Base-by-base conservation (phyloP, 169 alveolate species). In the Plasmodium coatneyi region DNA sequence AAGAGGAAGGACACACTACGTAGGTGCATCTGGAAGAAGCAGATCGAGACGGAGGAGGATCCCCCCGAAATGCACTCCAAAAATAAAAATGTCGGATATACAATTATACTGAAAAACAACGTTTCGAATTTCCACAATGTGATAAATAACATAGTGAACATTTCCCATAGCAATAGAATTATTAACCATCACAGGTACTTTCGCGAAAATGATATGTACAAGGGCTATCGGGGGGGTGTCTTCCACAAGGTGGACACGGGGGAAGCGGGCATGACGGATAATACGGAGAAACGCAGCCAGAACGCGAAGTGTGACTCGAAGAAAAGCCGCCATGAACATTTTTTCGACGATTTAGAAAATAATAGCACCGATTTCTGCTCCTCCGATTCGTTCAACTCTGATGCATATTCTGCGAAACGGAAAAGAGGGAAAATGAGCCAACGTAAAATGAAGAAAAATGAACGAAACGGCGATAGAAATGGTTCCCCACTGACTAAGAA, bases 91-190 rank as follows among this genome's bases (percentile, higher is more conserved):
- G 74, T 28, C 16, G 91, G 95, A 32, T 91, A 91, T 71, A 91
- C 95, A 2, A 41, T 91, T 34, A 91, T 91, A 71, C 76, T 91
- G 76, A 91, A 91, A 91, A 91, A 81, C 46, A 91, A 70, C 60
- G n/a, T 91, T 4, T 66, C 82, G 1, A 91, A 91, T 78, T 91
- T 91, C n/a, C 95, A 91, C 76, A 91, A 91, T 82, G 92, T 91
- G 72, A 81, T 91, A 81, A 9, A 91, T 80, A 82, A 91, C 39
- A 91, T 91, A 34, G 36, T 91, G 28, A 80, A 81, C 41, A 46
- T 91, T 32, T 91, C 95, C 7, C 54, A 54, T 36, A 34, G 14
- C 16, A 91, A 91, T 41, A 71, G 56, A 56, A 81, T 91, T 41
- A 78, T 91, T 36, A 81, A 91, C 28, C 95, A 91, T 82, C 66